Percentiles rank a stretch among this genome's conserved stretches.
These are phyloP conservation scores for Colletotrichum lini DNA, from an alignment of 2,329 filamentous ascomycete species.

Conservation along the genomic window DNA sequence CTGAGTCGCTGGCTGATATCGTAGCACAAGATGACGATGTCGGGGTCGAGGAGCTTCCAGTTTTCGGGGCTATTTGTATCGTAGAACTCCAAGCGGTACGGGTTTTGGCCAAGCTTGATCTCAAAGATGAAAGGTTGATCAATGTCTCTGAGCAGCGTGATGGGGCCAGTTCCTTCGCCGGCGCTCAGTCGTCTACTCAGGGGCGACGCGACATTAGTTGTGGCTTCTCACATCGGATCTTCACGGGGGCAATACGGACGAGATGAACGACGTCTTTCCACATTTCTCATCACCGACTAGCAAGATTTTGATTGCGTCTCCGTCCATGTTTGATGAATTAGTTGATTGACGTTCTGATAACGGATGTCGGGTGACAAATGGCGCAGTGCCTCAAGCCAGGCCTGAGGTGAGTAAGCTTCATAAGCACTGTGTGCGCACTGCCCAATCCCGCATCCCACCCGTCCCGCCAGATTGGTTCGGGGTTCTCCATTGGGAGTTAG, in stretches of 20 bases:
- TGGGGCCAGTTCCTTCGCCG: constrained; percentile 57
- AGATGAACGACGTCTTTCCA: constrained; percentile 74
- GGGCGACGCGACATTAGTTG: constrained; percentile 24
- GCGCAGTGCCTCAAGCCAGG: constrained; percentile 31
- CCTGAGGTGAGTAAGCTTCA: neutral
- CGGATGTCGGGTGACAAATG: constrained; percentile 39
- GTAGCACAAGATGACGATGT: constrained; percentile 73
- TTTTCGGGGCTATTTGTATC: constrained; percentile 72
- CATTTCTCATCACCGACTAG: constrained; percentile 72
- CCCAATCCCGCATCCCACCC: neutral
- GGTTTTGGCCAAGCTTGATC: constrained; percentile 56
- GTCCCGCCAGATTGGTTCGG: constrained; percentile 25
- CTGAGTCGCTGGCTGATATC: constrained; percentile 72
- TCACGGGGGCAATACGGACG: constrained; percentile 60
- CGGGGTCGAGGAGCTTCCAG: constrained; percentile 71
- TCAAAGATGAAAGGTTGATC: constrained; percentile 75
- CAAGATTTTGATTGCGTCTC: constrained; percentile 66
- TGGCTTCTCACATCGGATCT: neutral
- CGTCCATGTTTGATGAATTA: constrained; percentile 57
- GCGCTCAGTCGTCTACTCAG: constrained; percentile 66
- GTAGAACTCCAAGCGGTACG: constrained; percentile 70
- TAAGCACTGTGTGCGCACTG: constrained; percentile 21
- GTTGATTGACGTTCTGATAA: constrained; percentile 28
- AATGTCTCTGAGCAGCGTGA: constrained; percentile 68
- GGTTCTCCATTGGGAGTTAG: constrained; percentile 33